A percentile compares a stretch with the other conserved stretches of the same genome.
phyloP scores from a whole-genome alignment of 306 rosid genomes.

The Mimosa bimucronata region DNA sequence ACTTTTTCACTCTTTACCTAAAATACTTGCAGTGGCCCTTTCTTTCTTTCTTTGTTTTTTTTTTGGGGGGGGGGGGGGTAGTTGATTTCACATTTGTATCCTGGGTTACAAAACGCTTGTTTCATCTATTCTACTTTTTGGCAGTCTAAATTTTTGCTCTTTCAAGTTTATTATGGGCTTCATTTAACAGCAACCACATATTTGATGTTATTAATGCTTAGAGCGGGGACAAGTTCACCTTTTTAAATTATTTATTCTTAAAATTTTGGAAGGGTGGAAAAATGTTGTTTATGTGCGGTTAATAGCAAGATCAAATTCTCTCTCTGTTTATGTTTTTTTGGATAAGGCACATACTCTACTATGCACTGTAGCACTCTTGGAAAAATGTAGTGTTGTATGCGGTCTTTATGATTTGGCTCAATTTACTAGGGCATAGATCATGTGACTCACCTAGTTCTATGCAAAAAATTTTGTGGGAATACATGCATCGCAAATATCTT shows the following conservation, averaged over 20 bases:
- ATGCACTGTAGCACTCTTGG: not conserved
- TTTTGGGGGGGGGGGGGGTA: no score
- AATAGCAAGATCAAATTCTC: not conserved
- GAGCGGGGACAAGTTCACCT: not conserved
- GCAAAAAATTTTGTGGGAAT: not conserved
- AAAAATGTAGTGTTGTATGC: not conserved
- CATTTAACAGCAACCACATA: not conserved
- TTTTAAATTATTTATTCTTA: not conserved
- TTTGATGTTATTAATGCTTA: not conserved
- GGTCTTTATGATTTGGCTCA: not conserved
- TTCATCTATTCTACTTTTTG: slow-evolving; percentile 7
- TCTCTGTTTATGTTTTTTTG: not conserved
- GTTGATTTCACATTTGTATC: not conserved
- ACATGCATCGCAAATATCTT: not conserved
- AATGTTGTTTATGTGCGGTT: not conserved
- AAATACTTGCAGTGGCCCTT: slow-evolving; percentile 14
- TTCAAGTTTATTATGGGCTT: not conserved
- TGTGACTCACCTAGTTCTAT: not conserved
- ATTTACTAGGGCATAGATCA: not conserved
- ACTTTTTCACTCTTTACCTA: slow-evolving; percentile 3
- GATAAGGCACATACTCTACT: not conserved
- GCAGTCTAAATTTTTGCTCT: not conserved
- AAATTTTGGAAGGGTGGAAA: not conserved
- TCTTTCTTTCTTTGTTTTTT: no score
- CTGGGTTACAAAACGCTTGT: not conserved